A percentile compares a stretch with the other conserved stretches of the same genome.
These are phyloP conservation scores for Aspergillus niger DNA, from an alignment of 2,329 filamentous ascomycete species.

Conservation along the genomic window DNA sequence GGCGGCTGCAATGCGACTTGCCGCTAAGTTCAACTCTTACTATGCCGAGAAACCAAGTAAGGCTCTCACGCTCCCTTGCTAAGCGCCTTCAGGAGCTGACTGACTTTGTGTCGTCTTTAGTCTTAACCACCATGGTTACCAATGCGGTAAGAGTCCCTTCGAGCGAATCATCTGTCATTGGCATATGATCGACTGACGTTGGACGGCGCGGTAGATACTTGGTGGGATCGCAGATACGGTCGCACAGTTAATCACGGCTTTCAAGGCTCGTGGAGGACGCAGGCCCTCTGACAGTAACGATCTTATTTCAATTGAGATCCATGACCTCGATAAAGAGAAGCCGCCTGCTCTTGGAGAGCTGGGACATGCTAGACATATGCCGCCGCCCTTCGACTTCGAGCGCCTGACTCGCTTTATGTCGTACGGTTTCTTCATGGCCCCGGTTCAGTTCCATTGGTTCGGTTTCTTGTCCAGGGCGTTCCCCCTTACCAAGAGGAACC, in stretches of 20 bases:
- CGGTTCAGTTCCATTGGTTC: slow-evolving; percentile 95
- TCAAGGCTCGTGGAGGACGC: slow-evolving; percentile 63
- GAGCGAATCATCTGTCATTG: background rate
- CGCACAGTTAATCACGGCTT: slow-evolving; percentile 85
- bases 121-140: slow-evolving; percentile 98
- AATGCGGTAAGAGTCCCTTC: slow-evolving; percentile 68
- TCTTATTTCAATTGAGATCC: slow-evolving; percentile 80
- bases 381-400: slow-evolving; percentile 93
- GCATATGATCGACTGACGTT: slow-evolving; percentile 15
- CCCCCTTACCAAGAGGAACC: slow-evolving; percentile 76
- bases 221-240: slow-evolving; percentile 96
- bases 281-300: slow-evolving; percentile 63
- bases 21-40: slow-evolving; percentile 87
- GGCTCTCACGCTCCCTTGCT: slow-evolving; percentile 27
- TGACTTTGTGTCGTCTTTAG: slow-evolving; percentile 46
- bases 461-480: slow-evolving; percentile 78
- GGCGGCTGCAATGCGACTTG: slow-evolving; percentile 77
- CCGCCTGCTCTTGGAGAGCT: slow-evolving; percentile 66
- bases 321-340: slow-evolving; percentile 81
- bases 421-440: slow-evolving; percentile 95
- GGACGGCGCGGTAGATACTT: slow-evolving; percentile 59
- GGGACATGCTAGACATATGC: slow-evolving; percentile 63
- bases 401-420: slow-evolving; percentile 93
- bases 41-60: slow-evolving; percentile 85
- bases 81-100: slow-evolving; percentile 7